Evolutionary conservation across 169 alveolate genomes (phyloP).

Genomic region (Babesia ovata): DNA sequence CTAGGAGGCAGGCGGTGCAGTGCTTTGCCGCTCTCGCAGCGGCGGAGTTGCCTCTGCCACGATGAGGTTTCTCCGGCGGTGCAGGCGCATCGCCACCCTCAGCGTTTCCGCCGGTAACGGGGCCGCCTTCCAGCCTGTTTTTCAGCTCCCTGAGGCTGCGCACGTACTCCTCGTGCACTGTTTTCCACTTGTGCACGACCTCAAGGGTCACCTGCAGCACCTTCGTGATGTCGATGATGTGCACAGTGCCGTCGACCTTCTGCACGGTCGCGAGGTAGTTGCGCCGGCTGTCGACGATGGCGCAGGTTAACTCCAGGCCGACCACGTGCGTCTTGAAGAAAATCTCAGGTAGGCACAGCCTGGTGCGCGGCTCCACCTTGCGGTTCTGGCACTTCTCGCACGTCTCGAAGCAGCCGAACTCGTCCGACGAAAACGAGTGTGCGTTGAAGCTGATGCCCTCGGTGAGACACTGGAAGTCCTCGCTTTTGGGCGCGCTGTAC

Average conservation of each 20-base stretch:
- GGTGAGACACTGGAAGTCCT: slow-evolving; percentile 60
- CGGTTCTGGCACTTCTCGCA: slow-evolving; percentile 42
- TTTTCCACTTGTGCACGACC: slow-evolving; percentile 42
- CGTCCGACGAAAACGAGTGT: slow-evolving; percentile 32
- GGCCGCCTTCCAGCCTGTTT: not conserved
- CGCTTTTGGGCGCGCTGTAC: slow-evolving; percentile 26
- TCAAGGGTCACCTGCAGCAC: slow-evolving; percentile 52
- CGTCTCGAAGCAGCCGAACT: slow-evolving; percentile 21
- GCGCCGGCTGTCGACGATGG: slow-evolving; percentile 30
- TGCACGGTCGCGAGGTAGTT: slow-evolving; percentile 57
- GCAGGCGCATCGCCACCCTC: not conserved
- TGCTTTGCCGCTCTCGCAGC: not conserved
- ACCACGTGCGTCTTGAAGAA: slow-evolving; percentile 45
- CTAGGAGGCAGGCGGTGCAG: slow-evolving; percentile 63
- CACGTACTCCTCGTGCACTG: slow-evolving; percentile 5
- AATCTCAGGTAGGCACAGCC: slow-evolving; percentile 42
- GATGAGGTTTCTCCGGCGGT: not conserved
- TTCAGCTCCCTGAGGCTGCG: not conserved
- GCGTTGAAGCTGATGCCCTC: slow-evolving; percentile 57
- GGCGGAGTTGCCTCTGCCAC: not conserved
- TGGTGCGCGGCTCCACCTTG: slow-evolving; percentile 28
- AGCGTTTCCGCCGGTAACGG: not conserved
- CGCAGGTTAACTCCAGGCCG: slow-evolving; percentile 53
- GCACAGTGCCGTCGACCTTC: slow-evolving; percentile 43
- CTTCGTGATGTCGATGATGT: slow-evolving; percentile 44